Base-by-base conservation (phyloP, 2,329 filamentous ascomycete genomes). In the Botrytis pseudocinerea region DNA sequence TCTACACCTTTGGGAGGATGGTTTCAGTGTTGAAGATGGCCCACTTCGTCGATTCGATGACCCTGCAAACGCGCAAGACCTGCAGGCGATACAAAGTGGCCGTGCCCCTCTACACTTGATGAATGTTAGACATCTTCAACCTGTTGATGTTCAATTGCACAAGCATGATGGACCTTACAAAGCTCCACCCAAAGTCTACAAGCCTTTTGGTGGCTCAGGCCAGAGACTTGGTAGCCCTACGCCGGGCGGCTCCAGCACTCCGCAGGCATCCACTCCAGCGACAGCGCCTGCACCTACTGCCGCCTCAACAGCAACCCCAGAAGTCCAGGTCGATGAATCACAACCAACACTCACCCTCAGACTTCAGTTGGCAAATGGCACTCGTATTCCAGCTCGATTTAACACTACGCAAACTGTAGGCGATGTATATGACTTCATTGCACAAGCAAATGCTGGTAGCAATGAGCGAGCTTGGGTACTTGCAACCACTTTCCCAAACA, bases 1-100 rank as follows among this genome's bases (percentile, higher is more conserved):
- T 18, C 85, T 97, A 70, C 93, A 95, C 79, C 86, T 96, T 62
- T 97, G 93, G 93, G 87, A 88, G 60, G 91, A 97, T 80, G 93
- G 93, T 22, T 95, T 96, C 83, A 95, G 92, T 76, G 90, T 97
- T 74, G 93, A 95, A 74, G 92, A 96, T 78, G 93, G 93, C 42
- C 88, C 90, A 64, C 88, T 96, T 54, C 90, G 88, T 80, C 89
- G 92, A 72, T 95, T 93, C 79, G 92, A 95, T 78, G 93, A 96
- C 81, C 92, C 93, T 0, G 87, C 87, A 44, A 94, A 95, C 80
- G 88, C 90, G 44, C 85, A 87, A 68, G 92, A 92, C 70, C 85
- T 96, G 62, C 85, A 89, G 73, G 91, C 94, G 86, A 96, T 96
- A 78, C 89, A 93, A 74, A 87, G 88, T 32, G 93, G 93, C 14